Percentiles rank a stretch among this genome's conserved stretches.
Evolutionary conservation across 2,329 filamentous ascomycete genomes (phyloP).

Genomic region (Penicillium sp.): DNA sequence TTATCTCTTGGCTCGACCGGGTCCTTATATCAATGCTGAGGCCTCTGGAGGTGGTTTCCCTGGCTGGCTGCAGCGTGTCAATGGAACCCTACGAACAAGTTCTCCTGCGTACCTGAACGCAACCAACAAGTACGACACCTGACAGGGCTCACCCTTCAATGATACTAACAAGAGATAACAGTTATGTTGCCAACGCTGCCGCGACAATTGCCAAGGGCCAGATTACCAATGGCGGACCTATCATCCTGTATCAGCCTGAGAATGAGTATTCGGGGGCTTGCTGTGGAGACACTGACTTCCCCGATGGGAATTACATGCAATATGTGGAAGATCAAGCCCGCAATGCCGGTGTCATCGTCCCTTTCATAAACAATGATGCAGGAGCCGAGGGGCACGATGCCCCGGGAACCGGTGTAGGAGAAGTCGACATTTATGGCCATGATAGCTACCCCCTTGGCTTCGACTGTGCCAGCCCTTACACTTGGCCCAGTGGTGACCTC

Average conservation of each 20-base stretch:
- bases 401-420: slow-evolving; percentile 59
- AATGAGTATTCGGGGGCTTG: slow-evolving; percentile 70
- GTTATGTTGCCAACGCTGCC: slow-evolving; percentile 63
- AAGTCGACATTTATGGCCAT: slow-evolving; percentile 66
- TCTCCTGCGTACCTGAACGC: slow-evolving; percentile 63
- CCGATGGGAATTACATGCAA: slow-evolving; percentile 67
- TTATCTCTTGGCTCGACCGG: slow-evolving; percentile 71
- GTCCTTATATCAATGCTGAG: slow-evolving; percentile 79
- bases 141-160: no score
- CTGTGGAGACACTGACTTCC: slow-evolving; percentile 54
- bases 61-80: slow-evolving; percentile 73
- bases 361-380: slow-evolving; percentile 74
- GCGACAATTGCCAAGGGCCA: slow-evolving; percentile 71
- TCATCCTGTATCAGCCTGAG: slow-evolving; percentile 78
- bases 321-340: slow-evolving; percentile 69
- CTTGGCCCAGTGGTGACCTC: slow-evolving; percentile 59
- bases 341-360: slow-evolving; percentile 69
- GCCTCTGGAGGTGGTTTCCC: slow-evolving; percentile 75
- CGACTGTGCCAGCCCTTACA: slow-evolving; percentile 55
- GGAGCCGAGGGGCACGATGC: slow-evolving; percentile 61
- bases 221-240: slow-evolving; percentile 78
- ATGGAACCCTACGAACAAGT: slow-evolving; percentile 63
- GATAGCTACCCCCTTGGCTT: slow-evolving; percentile 61
- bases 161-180: slow-evolving; percentile 25
- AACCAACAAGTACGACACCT: slow-evolving; percentile 59